These are phyloP conservation scores for Epichloe sylvatica DNA, from an alignment of 2,329 filamentous ascomycete genomes.

Conservation along the genomic window DNA sequence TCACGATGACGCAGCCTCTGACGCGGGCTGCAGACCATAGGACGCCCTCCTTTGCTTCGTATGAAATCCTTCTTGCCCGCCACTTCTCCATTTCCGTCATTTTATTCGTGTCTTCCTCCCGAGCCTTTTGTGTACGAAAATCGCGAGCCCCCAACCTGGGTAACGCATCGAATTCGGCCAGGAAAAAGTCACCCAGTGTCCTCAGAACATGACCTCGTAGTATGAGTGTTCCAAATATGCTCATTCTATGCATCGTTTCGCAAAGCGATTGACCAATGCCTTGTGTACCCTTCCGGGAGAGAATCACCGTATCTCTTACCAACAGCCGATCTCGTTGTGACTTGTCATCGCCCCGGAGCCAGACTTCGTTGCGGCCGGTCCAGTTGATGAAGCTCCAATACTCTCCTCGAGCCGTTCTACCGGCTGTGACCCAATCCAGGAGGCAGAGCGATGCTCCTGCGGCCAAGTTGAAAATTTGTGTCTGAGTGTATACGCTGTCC, in stretches of 20 bases:
- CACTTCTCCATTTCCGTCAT: slow-evolving; percentile 34
- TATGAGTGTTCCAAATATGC: slow-evolving; percentile 73
- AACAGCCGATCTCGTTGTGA: slow-evolving; percentile 44
- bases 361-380: slow-evolving; percentile 81
- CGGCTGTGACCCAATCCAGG: slow-evolving; percentile 89
- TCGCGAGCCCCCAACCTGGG: slow-evolving; percentile 74
- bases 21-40: slow-evolving; percentile 74
- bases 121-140: slow-evolving; percentile 47
- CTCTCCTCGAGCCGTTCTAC: slow-evolving; percentile 71
- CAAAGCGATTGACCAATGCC: slow-evolving; percentile 28
- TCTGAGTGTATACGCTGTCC: slow-evolving; percentile 70
- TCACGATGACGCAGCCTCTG: slow-evolving; percentile 75
- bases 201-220: slow-evolving; percentile 60
- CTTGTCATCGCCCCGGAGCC: slow-evolving; percentile 27
- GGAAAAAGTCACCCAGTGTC: slow-evolving; percentile 56
- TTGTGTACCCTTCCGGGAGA: slow-evolving; percentile 42
- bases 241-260: slow-evolving; percentile 58
- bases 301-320: slow-evolving; percentile 70
- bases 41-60: slow-evolving; percentile 46
- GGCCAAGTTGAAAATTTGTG: slow-evolving; percentile 58
- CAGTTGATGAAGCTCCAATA: slow-evolving; percentile 74
- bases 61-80: slow-evolving; percentile 39
- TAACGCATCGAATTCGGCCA: slow-evolving; percentile 61
- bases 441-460: slow-evolving; percentile 55
- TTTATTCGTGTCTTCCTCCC: slow-evolving; percentile 21